Evolutionary conservation across 176 grass and related monocot species (phyloP), one percentile per base, ranked within the genome.

Genomic region (Microstegium vimineum): DNA sequence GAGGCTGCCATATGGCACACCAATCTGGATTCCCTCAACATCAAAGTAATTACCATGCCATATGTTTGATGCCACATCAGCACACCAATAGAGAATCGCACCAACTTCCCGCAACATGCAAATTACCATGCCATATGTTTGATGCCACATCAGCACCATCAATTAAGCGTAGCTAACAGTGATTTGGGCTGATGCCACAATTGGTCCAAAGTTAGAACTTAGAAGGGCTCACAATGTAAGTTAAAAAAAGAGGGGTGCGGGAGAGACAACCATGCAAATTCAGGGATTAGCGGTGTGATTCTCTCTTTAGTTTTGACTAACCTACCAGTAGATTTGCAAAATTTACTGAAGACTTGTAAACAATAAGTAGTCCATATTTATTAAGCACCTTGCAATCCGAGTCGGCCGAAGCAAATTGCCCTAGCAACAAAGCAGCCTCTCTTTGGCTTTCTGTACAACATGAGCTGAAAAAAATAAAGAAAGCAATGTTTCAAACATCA

Each of bases 361-460:
- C 4, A 79, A 68, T 28, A n/a, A 77, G 41, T 57, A 88, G 45
- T 54, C 49, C 49, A 52, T 8, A 20, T 49, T 49, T 49, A 6
- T 81, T 41, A 63, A 30, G 43, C 63, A 99, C 97, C 93, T 99
- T 99, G 89, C 93, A 96, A 71, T 99, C 97, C 34, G 97, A 99
- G 71, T 99, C 97, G 49, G 97, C 89, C 1, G 97, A 99, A 82
- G 97, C 97, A 90, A 99, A 99, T 75, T 99, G 97, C 70, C 97
- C 97, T 62, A 99, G 80, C 60, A 99, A 92, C 62, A 99, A 92
- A 82, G 97, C 97, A 83, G 97, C 97, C 88, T 99, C 97, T 81
- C 97, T 93, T 94, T 99, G 97, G 81, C 97, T 99, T 84, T 99
- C 97, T 2, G 91, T 99, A 73, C 97, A 99, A 33, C 85, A 99